Evolutionary conservation across 2,329 filamentous ascomycete genomes (phyloP), one percentile per base, ranked within the genome.

Genomic region (Aspergillus ruber): DNA sequence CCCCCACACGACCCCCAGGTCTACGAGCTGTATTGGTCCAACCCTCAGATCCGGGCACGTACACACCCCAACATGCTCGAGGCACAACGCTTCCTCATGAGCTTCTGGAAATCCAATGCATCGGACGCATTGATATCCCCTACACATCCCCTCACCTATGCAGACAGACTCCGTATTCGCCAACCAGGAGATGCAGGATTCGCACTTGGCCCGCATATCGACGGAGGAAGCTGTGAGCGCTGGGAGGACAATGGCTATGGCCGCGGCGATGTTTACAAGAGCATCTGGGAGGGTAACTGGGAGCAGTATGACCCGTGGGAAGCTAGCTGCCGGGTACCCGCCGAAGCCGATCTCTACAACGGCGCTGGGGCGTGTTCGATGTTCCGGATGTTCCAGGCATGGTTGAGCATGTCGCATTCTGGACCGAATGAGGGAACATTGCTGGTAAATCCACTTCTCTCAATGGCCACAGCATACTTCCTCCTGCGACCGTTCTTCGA

Each of bases 371-470:
- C 84, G 0, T 91, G 87, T 67, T 83, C 77, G 44, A 86, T 87
- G 70, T 91, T 93, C 69, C 79, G 89, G 39, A 84, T 86, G 76
- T 89, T 85, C 63, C 89, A 95, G 69, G 88, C 88, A 21, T 95
- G 89, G 89, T 65, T 94, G 46, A 38, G 52, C 49, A 82, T 94
- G 74, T 87, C 82, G 51, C 69, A 71, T 4, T 82, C 80, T 0
- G 80, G 76, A 0, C 85, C 86, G 0, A 73, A 74, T 12, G 81
- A 91, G 69, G 88, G 88, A 0, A 90, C 88, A 0, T 68, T 94
- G 43, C 73, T 86, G 33, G 85, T 93, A 1, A 88, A 89, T 58
- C 89, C 89, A 0, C 69, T 90, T 15, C 68, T 90, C 35, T 78
- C 79, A 54, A 76, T 85, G 43, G 79, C 85, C 0, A 90, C 85